Evolutionary conservation across 805 yeast genomes (phyloP), one percentile per base, ranked within the genome.

Genomic region (Yarrowia sp.): DNA sequence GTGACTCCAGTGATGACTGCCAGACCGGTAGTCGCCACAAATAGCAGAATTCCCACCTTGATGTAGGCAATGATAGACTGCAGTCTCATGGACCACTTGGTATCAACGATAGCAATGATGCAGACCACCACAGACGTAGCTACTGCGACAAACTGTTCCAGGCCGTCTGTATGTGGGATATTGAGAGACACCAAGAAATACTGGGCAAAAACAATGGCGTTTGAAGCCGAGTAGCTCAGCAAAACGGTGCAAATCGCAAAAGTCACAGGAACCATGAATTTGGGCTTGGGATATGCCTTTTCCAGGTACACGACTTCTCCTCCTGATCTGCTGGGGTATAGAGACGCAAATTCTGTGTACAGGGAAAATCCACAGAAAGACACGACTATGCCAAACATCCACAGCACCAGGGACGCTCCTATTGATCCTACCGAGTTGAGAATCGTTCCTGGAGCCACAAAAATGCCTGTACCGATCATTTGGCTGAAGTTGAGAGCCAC

Each of bases 401-500:
- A 88, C 71, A 87, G 75, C 43, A 85, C 72, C 69, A 87, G 76
- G 2, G 87, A 76, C 58, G 83, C 78, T 14, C 90, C 90, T 8
- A 87, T 87, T 14, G 87, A 84, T 5, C 91, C 90, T 4, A 86
- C 77, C 52, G 84, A 77, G 14, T 79, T 74, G 71, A 83, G 87
- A 46, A 89, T 87, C 40, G 63, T 41, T 14, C 63, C 63, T 0
- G 63, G 63, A 15, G 63, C 46, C 3, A 56, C 63, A 9, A 56
- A 56, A n/a, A 56, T 56, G 12, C 63, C 63, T 5, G 63, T 56
- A 4, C 63, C 63, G 38, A 56, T 56, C 63, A 56, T 56, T 8
- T 56, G 63, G 8, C 38, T 26, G 38, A 56, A 56, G 14, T 56
- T 56, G 38, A 56, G 63, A 14, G 63, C 63, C 32, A 56, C 63